Conservation (phyloP, 1,284 basidiomycete genomes). For the Tilletia caries region DNA sequence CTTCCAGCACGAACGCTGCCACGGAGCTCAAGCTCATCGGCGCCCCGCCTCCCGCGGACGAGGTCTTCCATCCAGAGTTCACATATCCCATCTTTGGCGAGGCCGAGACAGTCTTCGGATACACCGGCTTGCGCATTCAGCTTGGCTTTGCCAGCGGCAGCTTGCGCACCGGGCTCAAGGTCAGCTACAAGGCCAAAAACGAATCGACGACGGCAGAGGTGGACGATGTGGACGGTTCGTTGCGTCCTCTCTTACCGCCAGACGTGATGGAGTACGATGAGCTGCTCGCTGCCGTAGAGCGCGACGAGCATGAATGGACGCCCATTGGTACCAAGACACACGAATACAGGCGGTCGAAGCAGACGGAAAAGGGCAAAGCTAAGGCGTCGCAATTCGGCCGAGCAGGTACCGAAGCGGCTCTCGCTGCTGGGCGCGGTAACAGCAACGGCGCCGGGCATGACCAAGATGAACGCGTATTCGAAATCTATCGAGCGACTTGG, state of each 20-base stretch:
- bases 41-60: conserved; percentile 27
- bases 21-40: conserved; percentile 37
- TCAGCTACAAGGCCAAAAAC: conserved; percentile 44
- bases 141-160: conserved; percentile 83
- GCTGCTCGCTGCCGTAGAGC: conserved; percentile 63
- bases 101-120: conserved; percentile 94
- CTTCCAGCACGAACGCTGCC: conserved; percentile 39
- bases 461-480: conserved; percentile 30
- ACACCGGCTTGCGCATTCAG: conserved; percentile 64
- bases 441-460: background rate
- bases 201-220: conserved; percentile 63
- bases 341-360: conserved; percentile 65
- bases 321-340: conserved; percentile 74
- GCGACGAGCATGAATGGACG: conserved; percentile 65
- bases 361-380: conserved; percentile 46
- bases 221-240: conserved; percentile 77
- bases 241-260: conserved; percentile 74
- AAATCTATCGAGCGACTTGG: conserved; percentile 63
- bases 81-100: conserved; percentile 76
- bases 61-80: conserved; percentile 41
- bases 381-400: conserved; percentile 54
- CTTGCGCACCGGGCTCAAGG: conserved; percentile 58
- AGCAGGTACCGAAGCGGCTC: background rate
- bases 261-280: conserved; percentile 55
- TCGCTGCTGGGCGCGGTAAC: background rate